Percentiles rank a stretch among this genome's conserved stretches.
Evolutionary conservation across 139 green algal genomes (phyloP).

Genomic region (Mesostigma viride): DNA sequence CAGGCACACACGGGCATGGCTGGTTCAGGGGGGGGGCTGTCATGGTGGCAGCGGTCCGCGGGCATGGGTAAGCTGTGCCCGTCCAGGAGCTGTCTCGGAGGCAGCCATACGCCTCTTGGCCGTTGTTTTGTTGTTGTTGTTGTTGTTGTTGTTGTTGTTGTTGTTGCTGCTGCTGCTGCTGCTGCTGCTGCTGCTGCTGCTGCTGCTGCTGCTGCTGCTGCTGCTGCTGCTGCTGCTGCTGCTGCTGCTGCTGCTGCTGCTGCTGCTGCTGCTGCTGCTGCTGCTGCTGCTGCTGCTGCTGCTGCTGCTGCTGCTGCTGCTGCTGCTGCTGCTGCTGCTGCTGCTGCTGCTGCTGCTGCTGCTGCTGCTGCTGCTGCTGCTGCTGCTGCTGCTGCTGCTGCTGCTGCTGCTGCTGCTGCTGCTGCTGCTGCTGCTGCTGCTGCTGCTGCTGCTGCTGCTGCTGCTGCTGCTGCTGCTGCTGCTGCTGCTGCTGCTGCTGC

Average conservation of each 20-base stretch:
- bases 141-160: constrained; percentile 9
- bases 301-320: neutral
- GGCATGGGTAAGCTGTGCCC: too few relatives aligned
- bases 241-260: neutral
- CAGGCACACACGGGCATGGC: too few relatives aligned
- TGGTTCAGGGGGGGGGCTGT: too few relatives aligned
- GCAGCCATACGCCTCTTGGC: too few relatives aligned
- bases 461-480: constrained; percentile 1
- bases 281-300: neutral
- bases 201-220: neutral
- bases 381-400: neutral
- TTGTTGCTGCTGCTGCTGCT: neutral
- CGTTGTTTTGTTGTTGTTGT: too few relatives aligned
- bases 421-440: neutral
- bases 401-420: neutral
- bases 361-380: neutral
- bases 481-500: neutral
- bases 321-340: neutral
- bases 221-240: neutral
- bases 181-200: neutral
- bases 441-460: neutral
- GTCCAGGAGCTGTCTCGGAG: too few relatives aligned
- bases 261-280: neutral
- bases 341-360: neutral
- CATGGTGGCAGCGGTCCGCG: too few relatives aligned